These are phyloP conservation scores for Solanum acaule DNA, from an alignment of 257 asterid species.

Conservation along the genomic window DNA sequence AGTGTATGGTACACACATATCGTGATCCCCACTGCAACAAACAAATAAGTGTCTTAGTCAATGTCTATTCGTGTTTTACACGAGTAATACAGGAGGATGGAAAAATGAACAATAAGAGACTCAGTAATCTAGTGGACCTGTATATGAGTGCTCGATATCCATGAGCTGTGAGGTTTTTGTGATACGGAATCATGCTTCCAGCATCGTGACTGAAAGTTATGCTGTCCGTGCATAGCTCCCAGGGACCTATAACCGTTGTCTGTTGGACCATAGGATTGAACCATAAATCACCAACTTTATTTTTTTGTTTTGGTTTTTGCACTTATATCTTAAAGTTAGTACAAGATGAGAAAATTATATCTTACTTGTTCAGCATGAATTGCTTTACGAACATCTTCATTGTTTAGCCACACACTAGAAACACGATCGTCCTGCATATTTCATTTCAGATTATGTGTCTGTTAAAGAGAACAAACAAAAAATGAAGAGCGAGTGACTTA, in stretches of 20 bases:
- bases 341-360: constrained; percentile 5
- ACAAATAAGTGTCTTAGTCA: background rate
- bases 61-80: too few relatives aligned
- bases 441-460: background rate
- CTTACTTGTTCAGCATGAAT: constrained; percentile 82
- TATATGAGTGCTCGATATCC: constrained; percentile 81
- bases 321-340: background rate
- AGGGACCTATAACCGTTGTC: constrained; percentile 39
- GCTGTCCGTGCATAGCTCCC: constrained; percentile 71
- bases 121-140: constrained; percentile 25
- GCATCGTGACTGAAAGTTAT: constrained; percentile 51
- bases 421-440: constrained; percentile 67
- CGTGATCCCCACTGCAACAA: constrained; percentile 84
- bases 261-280: constrained; percentile 10
- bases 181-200: constrained; percentile 94
- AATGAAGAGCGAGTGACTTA: constrained; percentile 22
- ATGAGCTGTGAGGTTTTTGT: constrained; percentile 64
- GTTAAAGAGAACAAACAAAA: background rate
- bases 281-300: background rate
- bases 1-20: constrained; percentile 88
- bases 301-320: background rate
- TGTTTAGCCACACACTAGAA: constrained; percentile 70
- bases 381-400: constrained; percentile 72
- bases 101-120: background rate
- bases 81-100: background rate